Base-by-base conservation (phyloP, 2,329 filamentous ascomycete species). In the Botryotinia calthae region DNA sequence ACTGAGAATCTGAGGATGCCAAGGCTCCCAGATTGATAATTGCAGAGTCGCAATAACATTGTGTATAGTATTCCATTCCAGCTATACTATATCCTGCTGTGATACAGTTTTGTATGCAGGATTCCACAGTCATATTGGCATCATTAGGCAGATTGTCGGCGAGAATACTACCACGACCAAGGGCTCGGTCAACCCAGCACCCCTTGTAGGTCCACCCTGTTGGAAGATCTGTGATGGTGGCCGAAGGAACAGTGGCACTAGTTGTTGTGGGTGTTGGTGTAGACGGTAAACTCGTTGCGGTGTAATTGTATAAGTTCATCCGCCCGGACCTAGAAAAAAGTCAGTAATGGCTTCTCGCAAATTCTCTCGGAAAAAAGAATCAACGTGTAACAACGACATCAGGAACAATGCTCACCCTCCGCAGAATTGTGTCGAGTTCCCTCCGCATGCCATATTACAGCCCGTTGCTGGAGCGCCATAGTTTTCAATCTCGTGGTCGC, bases 31-130 rank as follows among this genome's bases (percentile, higher is more conserved):
- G 73, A 31, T 78, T 72, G 22, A 75, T 74, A 61, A 82, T 67
- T 1, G 66, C 70, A 40, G 79, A 76, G 16, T 74, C 79, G 63
- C 79, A 80, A 62, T 76, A 80, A 37, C 80, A 80, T 73, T 81
- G 76, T 1, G 74, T 74, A 16, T 77, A 76, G 67, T 82, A 83
- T 73, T 83, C 81, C 5, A 81, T 73, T 25, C 81, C 82, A 1
- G 80, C 79, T 37, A 79, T 79, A 8, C 61, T 73, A n/a, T 77
- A 80, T 9, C 76, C 77, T 48, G 70, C 70, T 22, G 58, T 61
- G 3, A 76, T 76, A 28, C 79, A 82, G 16, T 76, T 70, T 89
- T 71, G 65, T 22, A 77, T 72, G 51, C 77, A 78, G 28, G 71
- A 73, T 70, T 78, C 69, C 25, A 76, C 65, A 10, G 77, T 79